Evolutionary conservation across 2,329 filamentous ascomycete species (phyloP), one percentile per base, ranked within the genome.

Genomic region (Phialophora chinensis): DNA sequence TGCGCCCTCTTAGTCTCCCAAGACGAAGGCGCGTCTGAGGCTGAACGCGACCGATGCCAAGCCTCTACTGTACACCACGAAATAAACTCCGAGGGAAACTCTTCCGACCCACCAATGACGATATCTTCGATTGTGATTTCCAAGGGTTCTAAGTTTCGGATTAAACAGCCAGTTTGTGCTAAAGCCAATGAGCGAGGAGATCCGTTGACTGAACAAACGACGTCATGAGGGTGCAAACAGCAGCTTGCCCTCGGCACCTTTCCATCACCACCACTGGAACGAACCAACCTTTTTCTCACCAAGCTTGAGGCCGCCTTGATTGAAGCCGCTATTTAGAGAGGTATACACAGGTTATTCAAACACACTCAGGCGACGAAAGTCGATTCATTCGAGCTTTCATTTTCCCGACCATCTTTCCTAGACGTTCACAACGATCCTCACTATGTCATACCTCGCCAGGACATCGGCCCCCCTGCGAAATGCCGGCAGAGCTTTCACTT

Each of bases 401-500:
- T 20, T 44, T 17, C 17, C 38, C 38, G 17, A n/a, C n/a, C 17
- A n/a, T 8, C 17, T 20, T n/a, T 52, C 49, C 47, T 52, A 2
- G 47, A 23, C 47, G 8, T 23, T 14, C 8, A 52, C 10, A 52
- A 23, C 20, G 47, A 27, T 35, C 14, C 29, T 58, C 64, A 63
- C 20, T 25, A 71, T 71, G 69, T 67, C 69, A 29, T 69, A 57
- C 60, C 64, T 71, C 35, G 53, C 62, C 27, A 65, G 69, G 7
- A 47, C 64, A 31, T 57, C 66, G 12, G 59, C 47, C 29, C 55
- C 69, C 20, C 55, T 68, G 31, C 66, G 65, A 27, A 62, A 57
- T 42, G 56, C 62, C 33, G 52, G 54, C 44, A 65, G 60, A 62
- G 31, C 54, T 20, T 12, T 69, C 29, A 35, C 61, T 33, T 42